phyloP scores from a whole-genome alignment of 495 filamentous ascomycete genomes.

The Ascodesmis nigricans region DNA sequence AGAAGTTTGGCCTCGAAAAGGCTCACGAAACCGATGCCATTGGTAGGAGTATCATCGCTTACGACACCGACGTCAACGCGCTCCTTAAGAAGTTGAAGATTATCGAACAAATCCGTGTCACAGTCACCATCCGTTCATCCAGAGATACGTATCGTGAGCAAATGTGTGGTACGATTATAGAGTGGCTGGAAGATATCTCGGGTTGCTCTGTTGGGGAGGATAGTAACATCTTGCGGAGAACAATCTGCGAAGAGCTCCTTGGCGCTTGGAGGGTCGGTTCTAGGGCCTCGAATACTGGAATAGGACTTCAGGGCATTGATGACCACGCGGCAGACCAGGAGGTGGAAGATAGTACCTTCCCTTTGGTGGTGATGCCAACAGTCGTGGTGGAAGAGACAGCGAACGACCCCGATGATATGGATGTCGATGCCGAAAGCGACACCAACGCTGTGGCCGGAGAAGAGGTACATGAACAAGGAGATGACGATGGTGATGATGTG shows the following conservation, averaged over 20 bases:
- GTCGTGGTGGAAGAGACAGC: slow-evolving; percentile 26
- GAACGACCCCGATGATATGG: slow-evolving; percentile 30
- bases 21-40: slow-evolving; percentile 75
- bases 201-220: slow-evolving; percentile 71
- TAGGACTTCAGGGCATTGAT: slow-evolving; percentile 71
- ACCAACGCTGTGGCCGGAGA: slow-evolving; percentile 29
- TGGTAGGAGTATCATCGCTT: slow-evolving; percentile 62
- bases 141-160: slow-evolving; percentile 91
- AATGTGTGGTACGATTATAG: slow-evolving; percentile 94
- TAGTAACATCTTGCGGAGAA: slow-evolving; percentile 50
- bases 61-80: slow-evolving; percentile 43
- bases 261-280: slow-evolving; percentile 71
- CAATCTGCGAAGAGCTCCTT: slow-evolving; percentile 78
- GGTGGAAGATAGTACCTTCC: slow-evolving; percentile 5
- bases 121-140: slow-evolving; percentile 79
- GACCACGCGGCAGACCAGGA: slow-evolving; percentile 62
- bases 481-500: slow-evolving; percentile 34
- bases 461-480: slow-evolving; percentile 24
- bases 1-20: slow-evolving; percentile 43
- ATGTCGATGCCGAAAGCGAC: slow-evolving; percentile 28
- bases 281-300: slow-evolving; percentile 54
- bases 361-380: slow-evolving; percentile 15
- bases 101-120: slow-evolving; percentile 89
- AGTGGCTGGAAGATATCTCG: slow-evolving; percentile 85
- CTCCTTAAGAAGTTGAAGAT: slow-evolving; percentile 54